Conservation (phyloP, 2,329 filamentous ascomycete species). For the Graphilbum fragrans region DNA sequence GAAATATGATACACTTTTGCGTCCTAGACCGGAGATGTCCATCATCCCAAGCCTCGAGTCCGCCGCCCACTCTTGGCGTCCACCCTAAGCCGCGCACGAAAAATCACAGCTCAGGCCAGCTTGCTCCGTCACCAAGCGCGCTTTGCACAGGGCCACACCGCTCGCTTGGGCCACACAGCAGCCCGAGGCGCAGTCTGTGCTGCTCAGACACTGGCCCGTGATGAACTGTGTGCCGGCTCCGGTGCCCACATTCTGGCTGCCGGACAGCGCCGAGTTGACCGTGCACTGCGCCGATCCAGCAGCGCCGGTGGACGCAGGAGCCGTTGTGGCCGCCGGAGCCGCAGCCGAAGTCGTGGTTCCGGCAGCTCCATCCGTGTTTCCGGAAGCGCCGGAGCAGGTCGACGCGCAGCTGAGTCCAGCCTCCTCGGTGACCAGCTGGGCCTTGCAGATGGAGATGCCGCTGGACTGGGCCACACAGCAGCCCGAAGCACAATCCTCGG, state of each 20-base stretch:
- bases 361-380: neutral
- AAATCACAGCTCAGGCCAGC: constrained; percentile 9
- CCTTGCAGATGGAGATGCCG: constrained; percentile 10
- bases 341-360: neutral
- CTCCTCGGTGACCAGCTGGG: constrained; percentile 5
- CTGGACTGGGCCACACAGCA: constrained; percentile 15
- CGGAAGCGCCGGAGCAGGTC: constrained; percentile 1
- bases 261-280: constrained; percentile 20
- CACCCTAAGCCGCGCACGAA: too few relatives aligned
- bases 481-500: constrained; percentile 17
- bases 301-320: neutral
- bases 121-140: constrained; percentile 5
- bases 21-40: too few relatives aligned
- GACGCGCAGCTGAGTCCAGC: constrained; percentile 9
- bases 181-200: constrained; percentile 17
- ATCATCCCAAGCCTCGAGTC: too few relatives aligned
- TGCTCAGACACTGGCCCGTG: constrained; percentile 15
- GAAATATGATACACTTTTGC: neutral
- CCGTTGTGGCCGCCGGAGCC: neutral
- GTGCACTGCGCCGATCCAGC: constrained; percentile 4
- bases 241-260: constrained; percentile 18
- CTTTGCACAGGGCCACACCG: constrained; percentile 10
- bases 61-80: too few relatives aligned
- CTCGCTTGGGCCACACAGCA: constrained; percentile 15
- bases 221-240: constrained; percentile 17